Percentiles rank a stretch among this genome's conserved stretches.
Evolutionary conservation across 805 yeast genomes (phyloP).

Genomic region (Nakazawaea wyomingensis): DNA sequence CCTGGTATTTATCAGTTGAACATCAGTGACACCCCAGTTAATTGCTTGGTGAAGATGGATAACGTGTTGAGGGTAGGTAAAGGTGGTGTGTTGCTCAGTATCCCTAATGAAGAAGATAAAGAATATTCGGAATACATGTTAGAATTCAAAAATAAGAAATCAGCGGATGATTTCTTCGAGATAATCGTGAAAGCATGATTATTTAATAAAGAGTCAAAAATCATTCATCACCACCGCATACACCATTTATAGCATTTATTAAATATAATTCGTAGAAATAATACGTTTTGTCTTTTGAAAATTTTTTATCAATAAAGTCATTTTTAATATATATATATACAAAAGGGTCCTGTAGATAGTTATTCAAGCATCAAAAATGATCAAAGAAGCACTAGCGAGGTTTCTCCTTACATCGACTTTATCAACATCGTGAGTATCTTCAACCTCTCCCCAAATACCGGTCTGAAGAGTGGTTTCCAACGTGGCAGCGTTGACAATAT

Average conservation of each 20-base stretch:
- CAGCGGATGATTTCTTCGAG: constrained; percentile 9
- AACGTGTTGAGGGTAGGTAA: constrained; percentile 12
- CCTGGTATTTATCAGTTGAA: constrained; percentile 7
- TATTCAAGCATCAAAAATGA: constrained; percentile 30
- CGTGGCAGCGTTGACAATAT: constrained; percentile 70
- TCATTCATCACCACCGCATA: not conserved
- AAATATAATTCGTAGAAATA: constrained; percentile 1
- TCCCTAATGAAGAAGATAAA: not conserved
- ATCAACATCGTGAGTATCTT: constrained; percentile 98
- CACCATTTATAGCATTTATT: not conserved
- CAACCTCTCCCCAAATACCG: constrained; percentile 95
- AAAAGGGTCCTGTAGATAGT: no score
- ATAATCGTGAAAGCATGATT: constrained; percentile 2
- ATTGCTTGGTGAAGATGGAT: constrained; percentile 4
- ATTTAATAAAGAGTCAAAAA: not conserved
- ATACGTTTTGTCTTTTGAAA: not conserved
- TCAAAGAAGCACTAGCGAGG: constrained; percentile 70
- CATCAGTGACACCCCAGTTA: constrained; percentile 1
- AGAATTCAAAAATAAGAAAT: constrained; percentile 10
- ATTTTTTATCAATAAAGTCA: not conserved
- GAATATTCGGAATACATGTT: constrained; percentile 9
- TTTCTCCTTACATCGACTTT: constrained; percentile 82
- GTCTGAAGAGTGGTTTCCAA: constrained; percentile 84
- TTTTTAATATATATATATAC: not conserved
- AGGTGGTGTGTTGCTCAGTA: constrained; percentile 10